Conservation (phyloP, 2,329 filamentous ascomycete genomes). For the Neospermospora avenae region DNA sequence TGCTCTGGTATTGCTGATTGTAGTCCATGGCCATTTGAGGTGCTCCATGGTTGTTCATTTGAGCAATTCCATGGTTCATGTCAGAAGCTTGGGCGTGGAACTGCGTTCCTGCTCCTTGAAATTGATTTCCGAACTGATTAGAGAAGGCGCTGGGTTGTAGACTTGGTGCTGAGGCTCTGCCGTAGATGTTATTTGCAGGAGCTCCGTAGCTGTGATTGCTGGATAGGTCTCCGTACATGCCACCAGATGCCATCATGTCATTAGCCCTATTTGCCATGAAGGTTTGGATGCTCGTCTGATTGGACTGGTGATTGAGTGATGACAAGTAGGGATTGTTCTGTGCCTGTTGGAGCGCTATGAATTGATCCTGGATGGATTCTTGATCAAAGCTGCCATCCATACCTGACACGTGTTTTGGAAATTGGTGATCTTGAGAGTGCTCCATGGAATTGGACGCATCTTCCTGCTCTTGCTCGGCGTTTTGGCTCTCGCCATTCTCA, state of each 20-base stretch:
- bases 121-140: neutral
- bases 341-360: neutral
- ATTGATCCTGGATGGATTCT: no score
- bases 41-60: neutral
- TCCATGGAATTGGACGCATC: neutral
- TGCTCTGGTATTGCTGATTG: neutral
- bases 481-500: neutral
- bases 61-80: neutral
- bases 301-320: neutral
- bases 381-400: neutral
- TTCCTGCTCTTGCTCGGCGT: neutral
- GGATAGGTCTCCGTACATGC: neutral
- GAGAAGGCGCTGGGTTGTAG: neutral
- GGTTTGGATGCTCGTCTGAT: neutral
- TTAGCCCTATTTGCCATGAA: slow-evolving; percentile 1
- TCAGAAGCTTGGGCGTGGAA: neutral
- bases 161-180: neutral
- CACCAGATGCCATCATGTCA: neutral
- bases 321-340: neutral
- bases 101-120: neutral
- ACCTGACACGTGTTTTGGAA: neutral
- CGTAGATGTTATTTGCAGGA: neutral
- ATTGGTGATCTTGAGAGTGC: neutral
- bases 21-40: neutral
- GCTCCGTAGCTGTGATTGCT: neutral